Conservation (phyloP, 1,284 basidiomycete species). For the Lignosus rhinocerotis region DNA sequence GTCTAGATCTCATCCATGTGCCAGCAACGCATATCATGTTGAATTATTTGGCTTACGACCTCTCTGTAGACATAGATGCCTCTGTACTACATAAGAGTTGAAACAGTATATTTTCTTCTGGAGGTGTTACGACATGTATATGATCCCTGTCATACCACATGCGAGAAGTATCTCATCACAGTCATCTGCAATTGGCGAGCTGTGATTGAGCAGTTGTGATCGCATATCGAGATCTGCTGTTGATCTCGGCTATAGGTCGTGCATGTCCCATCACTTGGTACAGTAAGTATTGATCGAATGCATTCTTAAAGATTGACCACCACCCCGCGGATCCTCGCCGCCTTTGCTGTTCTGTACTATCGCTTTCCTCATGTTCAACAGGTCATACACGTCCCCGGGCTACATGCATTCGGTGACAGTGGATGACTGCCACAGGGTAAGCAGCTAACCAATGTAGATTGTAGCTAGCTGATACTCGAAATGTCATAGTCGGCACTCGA, state of each 20-base stretch:
- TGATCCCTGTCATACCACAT: neutral
- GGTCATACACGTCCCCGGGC: neutral
- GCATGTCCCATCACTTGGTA: neutral
- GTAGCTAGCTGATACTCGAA: neutral
- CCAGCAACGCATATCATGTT: too few species aligned
- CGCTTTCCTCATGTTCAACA: neutral
- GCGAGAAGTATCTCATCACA: neutral
- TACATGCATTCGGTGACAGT: neutral
- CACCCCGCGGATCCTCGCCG: neutral
- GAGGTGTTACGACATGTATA: neutral
- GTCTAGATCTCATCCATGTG: neutral
- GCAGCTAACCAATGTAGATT: neutral
- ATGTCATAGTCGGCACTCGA: neutral
- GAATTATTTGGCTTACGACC: neutral
- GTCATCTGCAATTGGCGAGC: neutral
- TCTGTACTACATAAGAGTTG: too few species aligned
- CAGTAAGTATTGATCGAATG: too few species aligned
- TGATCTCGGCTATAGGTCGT: constrained; percentile 13
- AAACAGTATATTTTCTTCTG: too few species aligned
- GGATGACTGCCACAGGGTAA: neutral
- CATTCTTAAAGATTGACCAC: neutral
- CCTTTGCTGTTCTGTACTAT: too few species aligned
- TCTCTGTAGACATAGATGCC: constrained; percentile 5
- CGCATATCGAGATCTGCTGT: constrained; percentile 6
- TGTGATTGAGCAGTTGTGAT: constrained; percentile 7